These are phyloP conservation scores for Brassica juncea DNA, from an alignment of 345 rosid genomes.

Conservation along the genomic window DNA sequence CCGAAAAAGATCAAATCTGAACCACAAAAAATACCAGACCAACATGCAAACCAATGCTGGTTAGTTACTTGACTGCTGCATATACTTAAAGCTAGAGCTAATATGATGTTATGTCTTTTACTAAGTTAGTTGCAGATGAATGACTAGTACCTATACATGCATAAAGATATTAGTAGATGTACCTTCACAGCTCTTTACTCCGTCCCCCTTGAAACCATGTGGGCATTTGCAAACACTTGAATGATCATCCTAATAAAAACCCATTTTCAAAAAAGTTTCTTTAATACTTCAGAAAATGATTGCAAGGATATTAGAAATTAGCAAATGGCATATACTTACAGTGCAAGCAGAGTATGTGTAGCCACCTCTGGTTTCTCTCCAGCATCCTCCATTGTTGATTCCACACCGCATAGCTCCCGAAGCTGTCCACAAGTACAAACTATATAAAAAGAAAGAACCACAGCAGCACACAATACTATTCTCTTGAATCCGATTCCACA, in stretches of 20 bases:
- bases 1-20: no score
- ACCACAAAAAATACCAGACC: not conserved
- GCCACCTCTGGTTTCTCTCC: slow-evolving; percentile 19
- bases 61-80: not conserved
- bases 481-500: not conserved
- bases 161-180: not conserved
- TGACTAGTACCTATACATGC: not conserved
- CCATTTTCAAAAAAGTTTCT: not conserved
- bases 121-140: not conserved
- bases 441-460: not conserved
- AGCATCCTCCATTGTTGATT: slow-evolving; percentile 23
- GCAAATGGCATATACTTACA: not conserved
- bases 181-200: slow-evolving; percentile 17
- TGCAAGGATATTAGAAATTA: not conserved
- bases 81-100: not conserved
- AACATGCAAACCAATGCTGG: not conserved
- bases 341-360: slow-evolving; percentile 15
- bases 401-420: slow-evolving; percentile 12
- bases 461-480: not conserved
- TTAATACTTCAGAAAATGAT: not conserved
- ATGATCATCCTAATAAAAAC: slow-evolving; percentile 6
- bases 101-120: not conserved
- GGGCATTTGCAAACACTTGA: slow-evolving; percentile 22
- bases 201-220: not conserved
- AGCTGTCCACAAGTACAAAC: not conserved